These are phyloP conservation scores for Vaccinium myrtillus DNA, from an alignment of 148 eudicot genomes.

Conservation along the genomic window DNA sequence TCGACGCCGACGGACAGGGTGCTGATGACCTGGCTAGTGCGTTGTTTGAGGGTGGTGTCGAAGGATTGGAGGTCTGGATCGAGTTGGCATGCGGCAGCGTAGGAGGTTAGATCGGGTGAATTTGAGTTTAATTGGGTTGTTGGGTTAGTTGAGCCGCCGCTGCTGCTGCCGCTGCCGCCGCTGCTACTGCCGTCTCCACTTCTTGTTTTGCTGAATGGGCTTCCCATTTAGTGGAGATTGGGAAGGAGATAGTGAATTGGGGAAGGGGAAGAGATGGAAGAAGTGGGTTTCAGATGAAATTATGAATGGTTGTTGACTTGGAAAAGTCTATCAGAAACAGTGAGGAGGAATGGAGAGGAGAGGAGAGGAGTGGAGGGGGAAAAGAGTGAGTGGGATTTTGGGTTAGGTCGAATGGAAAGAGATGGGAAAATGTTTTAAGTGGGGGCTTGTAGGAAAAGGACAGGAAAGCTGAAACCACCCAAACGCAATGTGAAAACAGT, in stretches of 20 bases:
- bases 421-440: background rate
- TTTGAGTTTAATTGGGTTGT: background rate
- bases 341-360: background rate
- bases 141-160: background rate
- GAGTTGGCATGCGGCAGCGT: conserved; percentile 51
- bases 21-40: conserved; percentile 50
- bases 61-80: conserved; percentile 69
- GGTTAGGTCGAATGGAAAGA: background rate
- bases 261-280: background rate
- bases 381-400: background rate
- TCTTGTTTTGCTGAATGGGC: conserved; percentile 12
- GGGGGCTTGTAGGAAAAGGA: background rate
- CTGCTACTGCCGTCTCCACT: background rate
- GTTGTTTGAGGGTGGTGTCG: conserved; percentile 54
- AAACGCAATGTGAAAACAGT: background rate
- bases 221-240: conserved; percentile 14
- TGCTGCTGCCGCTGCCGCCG: background rate
- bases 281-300: background rate
- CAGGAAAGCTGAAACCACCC: background rate
- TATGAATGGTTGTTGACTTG: background rate
- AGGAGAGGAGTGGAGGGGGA: background rate
- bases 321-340: background rate
- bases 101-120: conserved; percentile 51
- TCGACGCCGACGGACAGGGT: conserved; percentile 47
- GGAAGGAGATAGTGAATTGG: background rate